Evolutionary conservation across 1,284 basidiomycete genomes (phyloP).

Genomic region (Quambalaria eucalypti): DNA sequence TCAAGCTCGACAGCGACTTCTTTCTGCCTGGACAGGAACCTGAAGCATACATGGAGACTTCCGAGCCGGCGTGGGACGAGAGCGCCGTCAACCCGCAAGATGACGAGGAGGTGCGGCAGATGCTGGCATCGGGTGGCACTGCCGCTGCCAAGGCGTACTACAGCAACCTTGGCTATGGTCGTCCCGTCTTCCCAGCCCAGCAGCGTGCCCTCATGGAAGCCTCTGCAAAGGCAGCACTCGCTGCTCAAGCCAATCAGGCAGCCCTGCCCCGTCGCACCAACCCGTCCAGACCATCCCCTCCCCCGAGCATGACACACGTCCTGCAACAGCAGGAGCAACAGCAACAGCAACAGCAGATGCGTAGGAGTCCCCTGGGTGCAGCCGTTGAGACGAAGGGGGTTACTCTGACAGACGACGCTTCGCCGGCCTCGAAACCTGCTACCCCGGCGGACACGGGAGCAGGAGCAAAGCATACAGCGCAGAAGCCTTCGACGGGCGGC

Average conservation of each 20-base stretch:
- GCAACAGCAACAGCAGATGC: too few relatives aligned
- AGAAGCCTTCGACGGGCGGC: too few relatives aligned
- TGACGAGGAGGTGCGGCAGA: slow-evolving; percentile 3
- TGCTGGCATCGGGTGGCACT: slow-evolving; percentile 16
- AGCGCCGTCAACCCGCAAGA: neutral
- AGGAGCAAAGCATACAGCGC: neutral
- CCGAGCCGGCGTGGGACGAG: slow-evolving; percentile 1
- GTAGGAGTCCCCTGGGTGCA: too few relatives aligned
- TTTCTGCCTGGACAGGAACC: slow-evolving; percentile 7
- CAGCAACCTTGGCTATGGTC: slow-evolving; percentile 7
- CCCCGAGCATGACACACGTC: neutral
- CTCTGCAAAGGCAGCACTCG: neutral
- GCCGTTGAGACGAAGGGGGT: too few relatives aligned
- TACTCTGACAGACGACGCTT: neutral
- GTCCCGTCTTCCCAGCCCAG: slow-evolving; percentile 14
- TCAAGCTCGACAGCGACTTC: slow-evolving; percentile 16
- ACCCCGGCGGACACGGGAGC: neutral
- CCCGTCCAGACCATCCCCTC: neutral
- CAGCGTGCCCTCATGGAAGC: slow-evolving; percentile 1
- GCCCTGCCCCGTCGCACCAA: neutral
- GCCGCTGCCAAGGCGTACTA: slow-evolving; percentile 22
- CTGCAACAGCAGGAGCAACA: too few relatives aligned
- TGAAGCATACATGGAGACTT: slow-evolving; percentile 27
- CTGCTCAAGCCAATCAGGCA: neutral
- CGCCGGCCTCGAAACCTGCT: neutral